A percentile compares a stretch with the other conserved stretches of the same genome.
Evolutionary conservation across 345 rosid genomes (phyloP).

Genomic region (Pistacia vera): DNA sequence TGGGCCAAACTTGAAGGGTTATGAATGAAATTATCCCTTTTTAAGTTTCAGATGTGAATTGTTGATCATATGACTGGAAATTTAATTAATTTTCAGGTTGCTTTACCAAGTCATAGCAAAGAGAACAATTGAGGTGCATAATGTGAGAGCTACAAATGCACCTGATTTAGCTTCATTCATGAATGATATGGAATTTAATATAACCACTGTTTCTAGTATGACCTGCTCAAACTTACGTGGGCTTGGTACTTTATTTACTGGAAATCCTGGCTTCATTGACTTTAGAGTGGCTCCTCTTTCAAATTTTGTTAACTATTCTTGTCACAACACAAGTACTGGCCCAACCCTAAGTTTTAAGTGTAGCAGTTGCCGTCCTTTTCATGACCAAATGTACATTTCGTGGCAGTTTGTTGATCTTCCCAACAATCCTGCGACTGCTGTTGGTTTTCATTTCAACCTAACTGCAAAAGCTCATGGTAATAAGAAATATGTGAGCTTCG

Average conservation of each 20-base stretch:
- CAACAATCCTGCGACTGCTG: slow-evolving; percentile 77
- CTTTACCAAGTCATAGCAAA: slow-evolving; percentile 89
- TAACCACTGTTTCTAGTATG: slow-evolving; percentile 88
- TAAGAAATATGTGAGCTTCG: slow-evolving; percentile 68
- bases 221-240: slow-evolving; percentile 76
- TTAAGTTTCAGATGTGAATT: neutral
- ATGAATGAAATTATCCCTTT: neutral
- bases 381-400: slow-evolving; percentile 67
- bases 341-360: slow-evolving; percentile 82
- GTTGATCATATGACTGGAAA: slow-evolving; percentile 12
- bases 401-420: slow-evolving; percentile 94
- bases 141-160: slow-evolving; percentile 77
- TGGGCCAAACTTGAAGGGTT: neutral
- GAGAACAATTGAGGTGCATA: slow-evolving; percentile 85
- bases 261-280: slow-evolving; percentile 69
- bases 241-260: slow-evolving; percentile 59
- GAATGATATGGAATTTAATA: slow-evolving; percentile 81
- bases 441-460: slow-evolving; percentile 84
- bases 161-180: slow-evolving; percentile 70
- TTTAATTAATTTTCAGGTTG: slow-evolving; percentile 68
- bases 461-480: slow-evolving; percentile 51
- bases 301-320: slow-evolving; percentile 55
- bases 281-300: slow-evolving; percentile 51
- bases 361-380: slow-evolving; percentile 50
- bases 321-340: slow-evolving; percentile 71